Evolutionary conservation across 2,329 filamentous ascomycete genomes (phyloP), one percentile per base, ranked within the genome.

Genomic region (Amphichorda felina): DNA sequence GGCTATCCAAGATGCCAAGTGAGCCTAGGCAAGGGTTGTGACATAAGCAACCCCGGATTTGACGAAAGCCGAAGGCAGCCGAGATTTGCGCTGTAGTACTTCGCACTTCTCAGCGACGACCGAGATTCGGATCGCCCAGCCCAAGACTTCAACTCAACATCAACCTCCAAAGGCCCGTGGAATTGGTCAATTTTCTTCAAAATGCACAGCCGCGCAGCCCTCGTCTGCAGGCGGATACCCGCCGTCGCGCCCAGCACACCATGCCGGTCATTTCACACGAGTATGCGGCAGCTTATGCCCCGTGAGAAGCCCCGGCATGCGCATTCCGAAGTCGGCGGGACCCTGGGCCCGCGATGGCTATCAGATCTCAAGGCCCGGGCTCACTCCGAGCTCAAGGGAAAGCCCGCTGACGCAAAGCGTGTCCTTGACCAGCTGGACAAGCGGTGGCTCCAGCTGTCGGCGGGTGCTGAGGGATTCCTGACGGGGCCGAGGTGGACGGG

Each of bases 391-490:
- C 9, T 2, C n/a, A 9, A 30, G 13, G 18, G 16, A 8, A 22
- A 21, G 8, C 17, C 24, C 2, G 36, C 13, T 9, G 30, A 15
- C 8, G 30, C 32, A 14, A 26, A 17, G 17, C 14, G 9, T 9
- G 19, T 38, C 3, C 40, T 42, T 9, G 36, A 41, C 7, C 41
- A 45, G 18, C 30, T 56, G n/a, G 44, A 54, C 15, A 38, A 39
- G 3, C 43, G 85, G 43, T 91, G 85, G 85, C 64, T 81, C 30
- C 72, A 75, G 44, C 59, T 91, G 38, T 59, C 82, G 21, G 82
- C 79, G 0, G 83, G 82, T 1, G 76, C 75, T 38, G 81, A 89
- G 48, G 84, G 85, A 0, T 93, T 77, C 53, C 55, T 91, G 42
- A 82, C 78, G 0, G 70, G 65, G 9, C 38, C 40, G 29, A 63